These are phyloP conservation scores for Jacaranda mimosifolia DNA, from an alignment of 257 asterid species.

Conservation along the genomic window DNA sequence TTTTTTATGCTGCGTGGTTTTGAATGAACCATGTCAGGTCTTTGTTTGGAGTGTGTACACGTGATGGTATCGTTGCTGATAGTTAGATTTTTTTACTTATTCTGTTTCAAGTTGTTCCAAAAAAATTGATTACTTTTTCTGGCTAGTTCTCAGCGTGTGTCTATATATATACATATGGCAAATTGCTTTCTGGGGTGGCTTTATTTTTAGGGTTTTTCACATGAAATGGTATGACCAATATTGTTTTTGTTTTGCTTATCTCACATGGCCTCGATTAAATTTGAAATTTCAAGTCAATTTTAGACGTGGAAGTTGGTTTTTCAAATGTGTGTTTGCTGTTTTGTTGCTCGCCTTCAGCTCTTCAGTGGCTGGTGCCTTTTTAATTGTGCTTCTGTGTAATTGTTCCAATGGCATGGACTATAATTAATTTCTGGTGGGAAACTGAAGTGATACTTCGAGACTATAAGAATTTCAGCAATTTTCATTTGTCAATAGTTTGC, in stretches of 20 bases:
- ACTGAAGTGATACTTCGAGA: constrained; percentile 2
- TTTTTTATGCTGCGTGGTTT: constrained; percentile 17
- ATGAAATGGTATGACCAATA: neutral
- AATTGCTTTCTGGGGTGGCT: neutral
- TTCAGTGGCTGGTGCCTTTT: constrained; percentile 24
- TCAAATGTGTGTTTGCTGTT: neutral
- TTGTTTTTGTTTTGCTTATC: constrained; percentile 10
- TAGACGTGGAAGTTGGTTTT: constrained; percentile 25
- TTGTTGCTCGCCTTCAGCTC: constrained; percentile 2
- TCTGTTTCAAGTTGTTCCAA: constrained; percentile 1
- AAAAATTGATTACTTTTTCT: neutral
- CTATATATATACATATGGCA: neutral
- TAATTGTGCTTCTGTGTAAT: constrained; percentile 17
- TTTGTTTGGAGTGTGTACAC: neutral
- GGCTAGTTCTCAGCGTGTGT: constrained; percentile 15
- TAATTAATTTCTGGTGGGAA: constrained; percentile 21
- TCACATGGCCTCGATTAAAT: neutral
- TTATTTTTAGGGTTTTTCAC: neutral
- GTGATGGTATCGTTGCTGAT: neutral
- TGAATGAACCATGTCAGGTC: constrained; percentile 8
- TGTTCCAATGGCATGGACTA: constrained; percentile 23
- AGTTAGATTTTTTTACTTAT: neutral
- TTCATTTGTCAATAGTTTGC: constrained; percentile 6
- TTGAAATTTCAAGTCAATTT: constrained; percentile 25
- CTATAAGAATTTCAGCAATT: constrained; percentile 19